Conservation (phyloP, 164 flowering plant genomes). For the Sedum album region DNA sequence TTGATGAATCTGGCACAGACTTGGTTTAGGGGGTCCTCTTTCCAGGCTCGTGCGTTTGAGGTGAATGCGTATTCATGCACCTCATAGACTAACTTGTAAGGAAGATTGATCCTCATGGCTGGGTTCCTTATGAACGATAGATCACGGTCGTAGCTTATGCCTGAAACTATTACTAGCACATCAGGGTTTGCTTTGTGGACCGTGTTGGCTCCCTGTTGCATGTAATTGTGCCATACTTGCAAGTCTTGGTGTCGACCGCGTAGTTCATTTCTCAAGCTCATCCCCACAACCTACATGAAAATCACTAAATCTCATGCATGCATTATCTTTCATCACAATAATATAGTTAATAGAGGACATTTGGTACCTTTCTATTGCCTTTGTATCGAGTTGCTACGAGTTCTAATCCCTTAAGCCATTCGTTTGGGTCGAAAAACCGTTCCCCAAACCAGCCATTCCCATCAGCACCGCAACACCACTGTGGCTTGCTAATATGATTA, state of each 20-base stretch:
- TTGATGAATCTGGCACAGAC: neutral
- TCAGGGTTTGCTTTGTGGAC: neutral
- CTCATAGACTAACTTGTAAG: neutral
- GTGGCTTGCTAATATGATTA: too few species aligned
- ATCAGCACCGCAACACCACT: neutral
- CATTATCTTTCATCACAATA: too few species aligned
- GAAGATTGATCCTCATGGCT: neutral
- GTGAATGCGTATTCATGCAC: neutral
- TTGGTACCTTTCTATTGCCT: neutral
- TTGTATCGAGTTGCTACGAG: neutral
- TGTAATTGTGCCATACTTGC: neutral
- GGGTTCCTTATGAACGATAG: neutral
- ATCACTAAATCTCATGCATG: too few species aligned
- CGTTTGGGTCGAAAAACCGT: neutral
- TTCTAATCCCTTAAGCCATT: neutral
- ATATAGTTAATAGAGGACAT: neutral
- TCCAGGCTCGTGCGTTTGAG: neutral
- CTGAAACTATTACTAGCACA: conserved; percentile 6
- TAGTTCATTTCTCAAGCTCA: conserved; percentile 1
- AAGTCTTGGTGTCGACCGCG: neutral
- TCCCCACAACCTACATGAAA: neutral
- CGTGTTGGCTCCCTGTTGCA: neutral
- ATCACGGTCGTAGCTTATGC: neutral
- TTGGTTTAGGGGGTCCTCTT: neutral
- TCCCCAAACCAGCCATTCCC: conserved; percentile 1